Percentiles rank a stretch among this genome's conserved stretches.
These are phyloP conservation scores for Colletotrichum lindemuthianum DNA, from an alignment of 2,329 filamentous ascomycete species.

Conservation along the genomic window DNA sequence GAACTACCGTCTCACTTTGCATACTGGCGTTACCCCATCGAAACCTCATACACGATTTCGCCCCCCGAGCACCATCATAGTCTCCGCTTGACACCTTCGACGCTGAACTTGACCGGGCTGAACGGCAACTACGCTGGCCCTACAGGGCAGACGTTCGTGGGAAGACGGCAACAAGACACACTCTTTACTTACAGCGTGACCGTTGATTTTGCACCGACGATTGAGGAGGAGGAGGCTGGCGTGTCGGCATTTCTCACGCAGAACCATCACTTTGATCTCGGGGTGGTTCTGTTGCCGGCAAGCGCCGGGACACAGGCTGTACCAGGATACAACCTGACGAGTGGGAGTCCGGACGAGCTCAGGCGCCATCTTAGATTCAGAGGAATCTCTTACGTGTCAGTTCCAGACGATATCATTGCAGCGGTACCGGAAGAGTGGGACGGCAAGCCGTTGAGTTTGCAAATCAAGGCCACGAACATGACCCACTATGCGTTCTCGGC, in stretches of 20 bases:
- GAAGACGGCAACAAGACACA: conserved; percentile 64
- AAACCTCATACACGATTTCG: conserved; percentile 57
- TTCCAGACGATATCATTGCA: conserved; percentile 48
- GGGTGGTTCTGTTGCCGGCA: conserved; percentile 42
- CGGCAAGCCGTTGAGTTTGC: conserved; percentile 47
- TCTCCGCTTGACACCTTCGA: conserved; percentile 58
- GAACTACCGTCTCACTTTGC: conserved; percentile 63
- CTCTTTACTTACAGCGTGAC: conserved; percentile 62
- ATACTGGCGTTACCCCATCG: conserved; percentile 63
- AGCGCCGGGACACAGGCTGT: conserved; percentile 9
- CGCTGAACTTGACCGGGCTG: conserved; percentile 63
- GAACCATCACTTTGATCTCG: conserved; percentile 62
- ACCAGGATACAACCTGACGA: conserved; percentile 7
- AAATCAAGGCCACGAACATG: conserved; percentile 55
- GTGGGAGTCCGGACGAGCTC: conserved; percentile 30
- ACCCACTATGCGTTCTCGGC: conserved; percentile 56
- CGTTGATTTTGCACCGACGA: conserved; percentile 53
- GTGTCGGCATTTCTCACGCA: conserved; percentile 64
- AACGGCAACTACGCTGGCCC: conserved; percentile 52
- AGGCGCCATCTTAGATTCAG: conserved; percentile 57
- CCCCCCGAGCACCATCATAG: conserved; percentile 52
- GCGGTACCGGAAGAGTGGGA: conserved; percentile 53
- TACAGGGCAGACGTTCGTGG: conserved; percentile 57
- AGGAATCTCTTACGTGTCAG: conserved; percentile 51
- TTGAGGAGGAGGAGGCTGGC: conserved; percentile 59